Conservation (phyloP, 306 rosid genomes). For the Casuarina equisetifolia region DNA sequence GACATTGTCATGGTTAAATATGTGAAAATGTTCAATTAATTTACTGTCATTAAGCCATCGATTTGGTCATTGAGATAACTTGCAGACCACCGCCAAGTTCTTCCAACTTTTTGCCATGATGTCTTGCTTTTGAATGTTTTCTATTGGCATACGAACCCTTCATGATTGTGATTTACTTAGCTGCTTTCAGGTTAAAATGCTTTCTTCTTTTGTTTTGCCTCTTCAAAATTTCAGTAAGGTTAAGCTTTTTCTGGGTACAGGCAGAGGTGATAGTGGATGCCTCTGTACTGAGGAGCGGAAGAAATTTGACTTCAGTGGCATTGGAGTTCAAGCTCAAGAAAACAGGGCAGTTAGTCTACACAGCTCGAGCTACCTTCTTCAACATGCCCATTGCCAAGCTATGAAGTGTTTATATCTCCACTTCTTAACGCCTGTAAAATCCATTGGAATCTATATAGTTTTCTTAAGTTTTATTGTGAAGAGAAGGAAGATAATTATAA, state of each 20-base stretch:
- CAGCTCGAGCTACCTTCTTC: conserved; percentile 44
- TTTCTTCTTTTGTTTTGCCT: neutral
- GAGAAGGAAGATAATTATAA: neutral
- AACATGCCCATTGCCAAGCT: conserved; percentile 46
- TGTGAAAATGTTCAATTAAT: neutral
- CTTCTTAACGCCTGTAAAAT: neutral
- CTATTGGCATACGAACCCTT: neutral
- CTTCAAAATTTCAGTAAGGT: neutral
- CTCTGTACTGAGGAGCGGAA: conserved; percentile 66
- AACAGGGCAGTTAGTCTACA: conserved; percentile 50
- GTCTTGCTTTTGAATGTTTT: neutral
- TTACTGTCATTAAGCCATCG: neutral
- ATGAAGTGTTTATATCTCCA: conserved; percentile 6
- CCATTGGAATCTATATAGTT: too few relatives aligned
- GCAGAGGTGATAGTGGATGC: conserved; percentile 62
- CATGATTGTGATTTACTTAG: neutral
- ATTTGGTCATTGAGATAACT: neutral
- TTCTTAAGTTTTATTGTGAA: too few relatives aligned
- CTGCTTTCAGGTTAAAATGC: neutral
- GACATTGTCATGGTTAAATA: neutral
- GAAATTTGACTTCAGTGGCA: conserved; percentile 63
- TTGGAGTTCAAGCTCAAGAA: conserved; percentile 59
- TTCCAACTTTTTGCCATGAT: neutral
- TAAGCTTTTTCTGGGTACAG: conserved; percentile 36
- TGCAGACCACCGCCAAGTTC: neutral